Percentiles rank a stretch among this genome's conserved stretches.
phyloP scores from a whole-genome alignment of 768 basidiomycete genomes.

The Suillus hirtellus region DNA sequence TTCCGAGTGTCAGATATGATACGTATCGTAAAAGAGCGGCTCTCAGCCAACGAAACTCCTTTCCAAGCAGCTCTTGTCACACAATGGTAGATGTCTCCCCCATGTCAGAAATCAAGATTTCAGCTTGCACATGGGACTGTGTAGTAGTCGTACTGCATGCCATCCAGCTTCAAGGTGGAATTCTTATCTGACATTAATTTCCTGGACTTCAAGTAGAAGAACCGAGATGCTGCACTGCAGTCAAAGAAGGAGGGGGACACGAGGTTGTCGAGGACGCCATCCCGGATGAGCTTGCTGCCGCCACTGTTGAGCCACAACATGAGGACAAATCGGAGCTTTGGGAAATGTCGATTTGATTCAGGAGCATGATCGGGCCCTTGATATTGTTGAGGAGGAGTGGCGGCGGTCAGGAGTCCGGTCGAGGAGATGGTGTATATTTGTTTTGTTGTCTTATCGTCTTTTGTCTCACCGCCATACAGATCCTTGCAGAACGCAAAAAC shows the following conservation, averaged over 20 bases:
- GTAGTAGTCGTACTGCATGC: no score
- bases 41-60: neutral
- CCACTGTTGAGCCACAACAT: constrained; percentile 17
- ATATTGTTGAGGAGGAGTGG: constrained; percentile 82
- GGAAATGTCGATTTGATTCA: constrained; percentile 42
- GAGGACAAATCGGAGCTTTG: constrained; percentile 13
- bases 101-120: neutral
- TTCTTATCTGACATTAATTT: no score
- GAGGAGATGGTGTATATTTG: constrained; percentile 51
- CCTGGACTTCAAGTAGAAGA: no score
- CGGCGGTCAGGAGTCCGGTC: constrained; percentile 65
- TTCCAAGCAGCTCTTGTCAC: neutral
- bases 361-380: constrained; percentile 72
- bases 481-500: constrained; percentile 73
- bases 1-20: neutral
- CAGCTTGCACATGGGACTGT: no score
- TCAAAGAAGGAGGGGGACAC: constrained; percentile 71
- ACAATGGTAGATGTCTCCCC: neutral
- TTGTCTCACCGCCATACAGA: constrained; percentile 40
- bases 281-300: constrained; percentile 75
- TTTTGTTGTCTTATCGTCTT: constrained; percentile 10
- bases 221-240: neutral
- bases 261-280: constrained; percentile 46
- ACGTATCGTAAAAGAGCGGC: neutral
- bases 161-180: no score